These are phyloP conservation scores for Corrigiola litoralis DNA, from an alignment of 179 eudicot genomes.

Conservation along the genomic window DNA sequence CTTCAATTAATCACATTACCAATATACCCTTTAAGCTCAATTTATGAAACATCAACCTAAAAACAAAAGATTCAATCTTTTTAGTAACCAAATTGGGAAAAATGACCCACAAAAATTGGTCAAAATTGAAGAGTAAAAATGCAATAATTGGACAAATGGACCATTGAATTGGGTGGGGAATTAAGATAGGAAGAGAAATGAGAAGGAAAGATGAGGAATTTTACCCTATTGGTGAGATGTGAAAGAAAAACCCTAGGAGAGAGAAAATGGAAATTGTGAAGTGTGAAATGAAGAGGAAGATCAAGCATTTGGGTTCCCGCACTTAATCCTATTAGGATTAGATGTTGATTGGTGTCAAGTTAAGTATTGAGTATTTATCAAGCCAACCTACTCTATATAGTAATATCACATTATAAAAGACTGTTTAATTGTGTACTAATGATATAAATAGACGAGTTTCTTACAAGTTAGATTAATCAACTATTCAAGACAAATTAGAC, in stretches of 20 bases:
- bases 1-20: no score
- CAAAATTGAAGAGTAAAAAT: not conserved
- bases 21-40: no score
- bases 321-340: not conserved
- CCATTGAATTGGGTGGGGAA: not conserved
- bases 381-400: not conserved
- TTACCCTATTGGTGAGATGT: no score
- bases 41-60: no score
- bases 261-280: slow-evolving; percentile 18
- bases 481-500: no score
- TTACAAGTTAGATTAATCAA: no score
- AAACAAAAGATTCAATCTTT: no score
- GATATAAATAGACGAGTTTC: no score
- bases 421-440: no score
- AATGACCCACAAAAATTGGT: no score
- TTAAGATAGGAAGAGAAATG: not conserved
- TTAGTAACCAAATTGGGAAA: no score
- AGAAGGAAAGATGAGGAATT: not conserved
- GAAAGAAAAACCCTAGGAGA: slow-evolving; percentile 32
- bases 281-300: not conserved
- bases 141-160: not conserved
- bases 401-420: no score
- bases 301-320: not conserved
- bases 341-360: not conserved
- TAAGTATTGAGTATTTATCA: not conserved